Conservation (phyloP, 306 rosid species). For the Cicer pinnatifidum region DNA sequence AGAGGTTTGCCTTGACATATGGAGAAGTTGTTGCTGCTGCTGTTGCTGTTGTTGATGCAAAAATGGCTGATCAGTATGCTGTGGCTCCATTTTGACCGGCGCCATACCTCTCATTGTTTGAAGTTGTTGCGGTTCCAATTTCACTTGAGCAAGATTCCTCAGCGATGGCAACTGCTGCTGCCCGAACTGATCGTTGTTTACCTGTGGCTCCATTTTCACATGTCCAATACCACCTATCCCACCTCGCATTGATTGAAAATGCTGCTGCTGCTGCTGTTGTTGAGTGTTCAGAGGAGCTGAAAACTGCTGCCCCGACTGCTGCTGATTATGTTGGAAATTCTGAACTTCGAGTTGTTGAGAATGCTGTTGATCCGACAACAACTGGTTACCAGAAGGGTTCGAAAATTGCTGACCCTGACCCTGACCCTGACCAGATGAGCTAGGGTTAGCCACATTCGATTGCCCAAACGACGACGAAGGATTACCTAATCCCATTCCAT, state of each 20-base stretch:
- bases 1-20: constrained; percentile 84
- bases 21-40: constrained; percentile 81
- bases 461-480: constrained; percentile 64
- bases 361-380: constrained; percentile 79
- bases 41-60: constrained; percentile 71
- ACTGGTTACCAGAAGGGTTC: constrained; percentile 67
- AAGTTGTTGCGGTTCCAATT: constrained; percentile 81
- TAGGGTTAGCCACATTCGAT: constrained; percentile 68
- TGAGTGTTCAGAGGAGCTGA: constrained; percentile 62
- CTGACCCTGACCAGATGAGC: constrained; percentile 80
- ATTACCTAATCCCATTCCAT: constrained; percentile 71
- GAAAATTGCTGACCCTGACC: constrained; percentile 80
- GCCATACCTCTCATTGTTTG: constrained; percentile 65
- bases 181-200: constrained; percentile 73
- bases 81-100: constrained; percentile 79
- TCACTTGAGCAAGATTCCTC: constrained; percentile 68
- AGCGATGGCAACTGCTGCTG: constrained; percentile 73
- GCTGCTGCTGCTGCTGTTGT: constrained; percentile 73
- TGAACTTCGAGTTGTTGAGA: constrained; percentile 77
- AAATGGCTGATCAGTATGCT: constrained; percentile 74
- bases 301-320: constrained; percentile 80
- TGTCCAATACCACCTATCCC: constrained; percentile 67
- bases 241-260: constrained; percentile 78
- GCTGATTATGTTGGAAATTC: constrained; percentile 80
- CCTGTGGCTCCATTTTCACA: constrained; percentile 84